Base-by-base conservation (phyloP, 257 asterid species). In the Haberlea rhodopensis region DNA sequence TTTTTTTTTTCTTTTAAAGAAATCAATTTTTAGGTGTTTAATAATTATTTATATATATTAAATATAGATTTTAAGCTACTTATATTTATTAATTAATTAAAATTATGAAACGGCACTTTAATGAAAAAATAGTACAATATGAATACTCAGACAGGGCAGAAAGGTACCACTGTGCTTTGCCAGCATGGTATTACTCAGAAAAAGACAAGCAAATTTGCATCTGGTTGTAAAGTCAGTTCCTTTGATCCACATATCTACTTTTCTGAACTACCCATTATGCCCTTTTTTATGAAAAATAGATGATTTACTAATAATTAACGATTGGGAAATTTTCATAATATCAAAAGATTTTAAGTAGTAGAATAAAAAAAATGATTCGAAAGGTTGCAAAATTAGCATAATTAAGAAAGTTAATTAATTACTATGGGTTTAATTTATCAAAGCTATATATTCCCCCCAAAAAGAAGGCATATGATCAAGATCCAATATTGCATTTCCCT, bases 391-490 rank as follows among this genome's bases (percentile, higher is more conserved):
- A n/a, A n/a, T n/a, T n/a, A n/a, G n/a, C n/a, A n/a, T n/a, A n/a
- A n/a, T n/a, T n/a, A n/a, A n/a, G n/a, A n/a, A n/a, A n/a, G n/a
- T n/a, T n/a, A n/a, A n/a, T n/a, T n/a, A n/a, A n/a, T n/a, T n/a
- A n/a, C n/a, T n/a, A n/a, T n/a, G n/a, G 56, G 19, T 20, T 26
- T 18, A 51, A 3, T 51, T 4, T 32, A 65, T 23, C 26, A 26
- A 76, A 71, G 74, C 60, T 72, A 62, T 52, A 68, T 77, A 72
- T 76, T 69, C 74, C n/a, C n/a, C n/a, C n/a, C 71, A 64, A 57
- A 51, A 20, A 58, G 53, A 60, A 40, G 1, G 34, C 60, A 53
- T 31, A 59, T 69, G 71, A 72, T 71, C 80, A 68, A 79, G 78
- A 82, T 69, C 80, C 62, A 76, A 65, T 51, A 21, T 62, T 57